These are phyloP conservation scores for Vitis cinerea DNA, from an alignment of 164 flowering plant genomes.

Conservation along the genomic window DNA sequence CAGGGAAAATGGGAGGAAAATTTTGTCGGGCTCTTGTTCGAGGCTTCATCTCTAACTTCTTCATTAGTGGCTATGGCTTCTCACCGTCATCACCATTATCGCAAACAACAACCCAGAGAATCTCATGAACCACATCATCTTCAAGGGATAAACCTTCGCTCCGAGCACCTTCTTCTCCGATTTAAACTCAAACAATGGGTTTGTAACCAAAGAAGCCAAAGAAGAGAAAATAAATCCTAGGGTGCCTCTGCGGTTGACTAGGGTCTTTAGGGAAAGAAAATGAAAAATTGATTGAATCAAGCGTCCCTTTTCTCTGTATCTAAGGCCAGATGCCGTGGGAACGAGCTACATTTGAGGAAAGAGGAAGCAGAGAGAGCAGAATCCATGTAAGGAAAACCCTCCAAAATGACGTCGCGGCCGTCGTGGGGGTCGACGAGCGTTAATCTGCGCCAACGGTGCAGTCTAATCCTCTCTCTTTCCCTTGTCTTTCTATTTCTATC, in stretches of 20 bases:
- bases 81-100: constrained; percentile 34
- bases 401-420: neutral
- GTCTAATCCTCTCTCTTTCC: constrained; percentile 3
- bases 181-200: constrained; percentile 25
- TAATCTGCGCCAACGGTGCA: constrained; percentile 19
- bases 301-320: constrained; percentile 1
- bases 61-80: constrained; percentile 1
- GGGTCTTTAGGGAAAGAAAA: constrained; percentile 11
- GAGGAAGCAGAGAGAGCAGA: constrained; percentile 14
- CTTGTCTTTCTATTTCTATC: no score
- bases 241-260: constrained; percentile 47
- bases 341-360: constrained; percentile 28
- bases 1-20: no score
- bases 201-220: neutral
- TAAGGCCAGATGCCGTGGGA: constrained; percentile 34
- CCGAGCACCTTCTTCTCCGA: constrained; percentile 34
- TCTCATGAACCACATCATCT: constrained; percentile 51
- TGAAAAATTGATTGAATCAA: constrained; percentile 1
- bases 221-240: constrained; percentile 29
- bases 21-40: no score
- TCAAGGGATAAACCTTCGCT: constrained; percentile 9
- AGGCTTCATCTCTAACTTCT: no score
- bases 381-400: constrained; percentile 10
- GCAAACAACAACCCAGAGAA: constrained; percentile 50
- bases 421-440: constrained; percentile 11